Percentiles rank a stretch among this genome's conserved stretches.
Evolutionary conservation across 768 basidiomycete genomes (phyloP).

Genomic region (Boletellus ananas): DNA sequence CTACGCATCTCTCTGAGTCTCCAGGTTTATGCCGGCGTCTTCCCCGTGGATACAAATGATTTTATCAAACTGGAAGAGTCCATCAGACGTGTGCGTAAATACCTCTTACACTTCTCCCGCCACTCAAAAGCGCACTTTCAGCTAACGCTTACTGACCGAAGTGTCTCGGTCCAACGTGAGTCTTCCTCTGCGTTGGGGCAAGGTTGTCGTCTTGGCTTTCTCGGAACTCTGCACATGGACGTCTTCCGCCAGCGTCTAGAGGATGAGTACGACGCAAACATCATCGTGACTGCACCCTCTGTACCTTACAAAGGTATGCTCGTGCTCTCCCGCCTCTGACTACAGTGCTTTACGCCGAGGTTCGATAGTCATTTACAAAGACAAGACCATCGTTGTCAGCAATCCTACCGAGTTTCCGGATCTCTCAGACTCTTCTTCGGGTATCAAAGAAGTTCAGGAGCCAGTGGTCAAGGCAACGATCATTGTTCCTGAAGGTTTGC

Average conservation of each 20-base stretch:
- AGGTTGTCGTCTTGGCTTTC: slow-evolving; percentile 91
- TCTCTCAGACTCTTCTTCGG: slow-evolving; percentile 50
- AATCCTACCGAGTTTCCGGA: slow-evolving; percentile 98
- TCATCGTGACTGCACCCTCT: slow-evolving; percentile 94
- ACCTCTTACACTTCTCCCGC: not conserved
- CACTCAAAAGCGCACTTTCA: slow-evolving; percentile 28
- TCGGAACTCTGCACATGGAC: slow-evolving; percentile 96
- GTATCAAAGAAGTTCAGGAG: slow-evolving; percentile 79
- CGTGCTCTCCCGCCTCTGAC: not conserved
- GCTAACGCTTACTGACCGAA: slow-evolving; percentile 83
- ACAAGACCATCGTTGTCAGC: slow-evolving; percentile 64
- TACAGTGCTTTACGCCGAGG: not conserved
- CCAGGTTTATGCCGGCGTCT: slow-evolving; percentile 92
- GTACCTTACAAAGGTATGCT: slow-evolving; percentile 82
- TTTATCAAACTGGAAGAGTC: slow-evolving; percentile 96
- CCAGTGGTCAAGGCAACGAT: slow-evolving; percentile 93
- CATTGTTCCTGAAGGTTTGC: slow-evolving; percentile 85
- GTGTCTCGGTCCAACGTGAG: slow-evolving; percentile 87
- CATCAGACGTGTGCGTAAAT: slow-evolving; percentile 67
- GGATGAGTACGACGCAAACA: slow-evolving; percentile 92
- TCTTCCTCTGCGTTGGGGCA: slow-evolving; percentile 93
- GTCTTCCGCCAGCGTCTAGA: slow-evolving; percentile 94
- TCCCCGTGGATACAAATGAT: slow-evolving; percentile 87
- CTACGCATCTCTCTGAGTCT: not conserved
- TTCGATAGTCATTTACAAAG: slow-evolving; percentile 65